Evolutionary conservation across 1,284 basidiomycete genomes (phyloP).

Genomic region (Mycena sp.): DNA sequence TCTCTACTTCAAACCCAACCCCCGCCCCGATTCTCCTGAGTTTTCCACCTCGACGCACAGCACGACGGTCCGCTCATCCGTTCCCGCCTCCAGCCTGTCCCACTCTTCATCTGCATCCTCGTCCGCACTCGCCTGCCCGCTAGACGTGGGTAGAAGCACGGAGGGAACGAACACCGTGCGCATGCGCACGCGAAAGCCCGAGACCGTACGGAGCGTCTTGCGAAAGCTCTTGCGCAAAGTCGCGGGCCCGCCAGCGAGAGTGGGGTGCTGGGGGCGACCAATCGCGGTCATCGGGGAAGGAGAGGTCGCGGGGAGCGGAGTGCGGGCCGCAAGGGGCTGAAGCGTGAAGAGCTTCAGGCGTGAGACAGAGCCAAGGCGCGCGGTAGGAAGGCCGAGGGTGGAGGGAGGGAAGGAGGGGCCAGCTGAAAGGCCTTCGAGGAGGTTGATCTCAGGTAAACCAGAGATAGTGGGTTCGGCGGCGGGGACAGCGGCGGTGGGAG

Average conservation of each 20-base stretch:
- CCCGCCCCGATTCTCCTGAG: slow-evolving; percentile 63
- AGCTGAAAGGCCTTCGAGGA: slow-evolving; percentile 69
- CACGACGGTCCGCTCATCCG: slow-evolving; percentile 84
- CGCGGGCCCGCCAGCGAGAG: slow-evolving; percentile 50
- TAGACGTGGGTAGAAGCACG: slow-evolving; percentile 60
- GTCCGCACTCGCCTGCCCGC: slow-evolving; percentile 39
- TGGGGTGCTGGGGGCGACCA: slow-evolving; percentile 41
- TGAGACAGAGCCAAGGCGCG: slow-evolving; percentile 69
- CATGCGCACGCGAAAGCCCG: slow-evolving; percentile 89
- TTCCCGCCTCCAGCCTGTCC: slow-evolving; percentile 71
- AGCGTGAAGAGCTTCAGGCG: slow-evolving; percentile 73
- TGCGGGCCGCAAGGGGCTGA: slow-evolving; percentile 51
- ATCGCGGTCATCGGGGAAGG: slow-evolving; percentile 52
- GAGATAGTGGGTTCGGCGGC: slow-evolving; percentile 41
- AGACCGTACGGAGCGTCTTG: slow-evolving; percentile 79
- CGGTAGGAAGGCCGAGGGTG: slow-evolving; percentile 62
- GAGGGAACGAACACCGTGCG: slow-evolving; percentile 88
- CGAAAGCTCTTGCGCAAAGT: slow-evolving; percentile 87
- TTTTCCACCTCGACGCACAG: slow-evolving; percentile 90
- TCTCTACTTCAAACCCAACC: slow-evolving; percentile 77
- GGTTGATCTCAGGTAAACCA: slow-evolving; percentile 82
- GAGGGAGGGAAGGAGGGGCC: slow-evolving; percentile 57
- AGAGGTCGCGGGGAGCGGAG: slow-evolving; percentile 49
- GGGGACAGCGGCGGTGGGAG: slow-evolving; percentile 10
- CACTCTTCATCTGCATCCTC: slow-evolving; percentile 61